Base-by-base conservation (phyloP, 1,284 basidiomycete genomes). In the Pseudomicrostroma phylloplanum region DNA sequence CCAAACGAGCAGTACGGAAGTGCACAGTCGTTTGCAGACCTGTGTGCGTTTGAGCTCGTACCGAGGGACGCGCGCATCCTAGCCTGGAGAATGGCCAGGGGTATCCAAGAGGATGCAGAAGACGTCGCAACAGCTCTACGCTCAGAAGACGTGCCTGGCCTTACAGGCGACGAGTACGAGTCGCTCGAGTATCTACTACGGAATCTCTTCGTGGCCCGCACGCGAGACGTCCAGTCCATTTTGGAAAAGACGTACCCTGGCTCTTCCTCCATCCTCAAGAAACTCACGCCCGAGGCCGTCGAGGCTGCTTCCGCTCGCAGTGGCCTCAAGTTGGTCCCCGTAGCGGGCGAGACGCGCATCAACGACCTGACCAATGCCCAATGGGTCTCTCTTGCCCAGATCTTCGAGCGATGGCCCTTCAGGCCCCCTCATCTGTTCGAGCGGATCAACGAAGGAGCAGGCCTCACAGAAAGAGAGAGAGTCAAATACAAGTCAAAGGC, bases 401-500 rank as follows among this genome's bases (percentile, higher is more conserved):
- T 68, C 58, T 78, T 77, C 67, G 72, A 78, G 19, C 65, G 66
- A 55, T 78, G 76, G 76, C 76, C 76, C 2, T 78, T 78, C 68
- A 63, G 74, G 7, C 76, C 76, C 2, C 46, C 59, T 7, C 21
- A 59, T 39, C 57, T 63, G 4, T 43, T 63, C 30, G 61, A 61
- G 57, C 54, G 26, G 12, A 12, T 6, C 6, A 17, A 21, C 6
- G 4, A 17, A 48, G 43, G 43, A 48, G 43, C 43, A 21, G 43
- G 3, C 43, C 21, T 48, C 21, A 48, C 43, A 21, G 43, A 48
- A 13, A 48, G 30, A 9, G 30, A 36, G 9, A 36, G 9, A 36
- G 3, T 36, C 30, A 36, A 36, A 36, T 36, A 36, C 9, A 36
- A 36, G 9, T 36, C 30, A 36, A 36, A 36, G 30, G 30, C 30